phyloP scores from a whole-genome alignment of 176 grass and related monocot species.

The Juncus effusus region DNA sequence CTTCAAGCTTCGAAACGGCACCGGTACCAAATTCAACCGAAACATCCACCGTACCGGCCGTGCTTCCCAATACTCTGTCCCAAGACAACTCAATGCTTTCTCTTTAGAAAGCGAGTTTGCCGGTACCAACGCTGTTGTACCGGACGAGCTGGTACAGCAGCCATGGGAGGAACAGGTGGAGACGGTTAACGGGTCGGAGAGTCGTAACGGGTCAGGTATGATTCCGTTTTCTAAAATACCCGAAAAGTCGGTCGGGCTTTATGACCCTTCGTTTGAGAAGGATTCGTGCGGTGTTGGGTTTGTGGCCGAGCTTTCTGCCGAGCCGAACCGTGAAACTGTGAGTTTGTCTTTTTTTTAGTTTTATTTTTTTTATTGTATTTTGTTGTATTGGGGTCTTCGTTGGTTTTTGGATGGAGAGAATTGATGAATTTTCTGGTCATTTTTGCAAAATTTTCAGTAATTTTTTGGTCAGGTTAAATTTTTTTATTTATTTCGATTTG shows the following conservation, averaged over 20 bases:
- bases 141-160: constrained; percentile 52
- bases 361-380: background rate
- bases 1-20: constrained; percentile 43
- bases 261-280: constrained; percentile 78
- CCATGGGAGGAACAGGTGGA: constrained; percentile 33
- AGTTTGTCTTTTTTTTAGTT: constrained; percentile 25
- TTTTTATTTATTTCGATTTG: background rate
- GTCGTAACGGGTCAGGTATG: background rate
- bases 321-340: constrained; percentile 67
- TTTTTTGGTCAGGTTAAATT: background rate
- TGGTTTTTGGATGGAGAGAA: constrained; percentile 1
- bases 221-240: constrained; percentile 67
- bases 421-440: background rate
- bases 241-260: constrained; percentile 79
- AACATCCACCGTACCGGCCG: constrained; percentile 22
- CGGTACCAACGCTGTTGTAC: constrained; percentile 31
- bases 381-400: background rate
- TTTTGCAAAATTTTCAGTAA: background rate
- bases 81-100: constrained; percentile 36
- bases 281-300: constrained; percentile 96
- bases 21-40: constrained; percentile 26
- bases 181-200: constrained; percentile 27
- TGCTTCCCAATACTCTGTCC: constrained; percentile 32
- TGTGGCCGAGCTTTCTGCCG: constrained; percentile 79
- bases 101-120: constrained; percentile 56